Base-by-base conservation (phyloP, 305 asterid species). In the Solanum hybrid region DNA sequence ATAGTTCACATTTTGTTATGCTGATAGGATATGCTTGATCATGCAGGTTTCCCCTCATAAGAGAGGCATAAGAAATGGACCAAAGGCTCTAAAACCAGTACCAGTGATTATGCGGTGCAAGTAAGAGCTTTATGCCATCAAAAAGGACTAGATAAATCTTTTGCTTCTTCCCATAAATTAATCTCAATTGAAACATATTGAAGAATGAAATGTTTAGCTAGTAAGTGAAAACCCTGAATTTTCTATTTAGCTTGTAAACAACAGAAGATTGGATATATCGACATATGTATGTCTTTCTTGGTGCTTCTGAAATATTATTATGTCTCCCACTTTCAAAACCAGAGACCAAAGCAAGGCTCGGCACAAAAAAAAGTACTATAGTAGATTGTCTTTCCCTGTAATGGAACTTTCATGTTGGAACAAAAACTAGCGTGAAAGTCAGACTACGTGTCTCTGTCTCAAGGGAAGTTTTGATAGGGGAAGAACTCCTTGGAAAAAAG, bases 41-140 rank as follows among this genome's bases (percentile, higher is more conserved):
- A 22, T 93, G 90, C 96, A 96, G 98, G 90, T 88, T 90, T 93
- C 96, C 91, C 94, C 91, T 79, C 98, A 96, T 95, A 96, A 94
- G 92, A 94, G 93, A 92, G 98, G 97, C 75, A 94, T 96, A 86
- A 88, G 99, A 90, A 96, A 96, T 92, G 98, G 98, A 91, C 99
- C 98, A 29, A 97, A 94, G 94, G 98, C 98, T 92, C 93, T 97
- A 93, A 96, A 97, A 94, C 98, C 98, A 86, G 93, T 93, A 85
- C 99, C 99, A 27, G 98, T 96, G 88, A 96, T 96, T 90, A 91
- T 95, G 85, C 95, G 96, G 72, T 96, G 98, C 98, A 96, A 29
- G 99, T 96, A 95, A 95, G 98, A 82, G 40, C 86, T 91, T 56
- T 40, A 56, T 46, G 87, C 87, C 87, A 27, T 27, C 20, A 10